Evolutionary conservation across 768 basidiomycete genomes (phyloP).

Genomic region (Suillus sp.): DNA sequence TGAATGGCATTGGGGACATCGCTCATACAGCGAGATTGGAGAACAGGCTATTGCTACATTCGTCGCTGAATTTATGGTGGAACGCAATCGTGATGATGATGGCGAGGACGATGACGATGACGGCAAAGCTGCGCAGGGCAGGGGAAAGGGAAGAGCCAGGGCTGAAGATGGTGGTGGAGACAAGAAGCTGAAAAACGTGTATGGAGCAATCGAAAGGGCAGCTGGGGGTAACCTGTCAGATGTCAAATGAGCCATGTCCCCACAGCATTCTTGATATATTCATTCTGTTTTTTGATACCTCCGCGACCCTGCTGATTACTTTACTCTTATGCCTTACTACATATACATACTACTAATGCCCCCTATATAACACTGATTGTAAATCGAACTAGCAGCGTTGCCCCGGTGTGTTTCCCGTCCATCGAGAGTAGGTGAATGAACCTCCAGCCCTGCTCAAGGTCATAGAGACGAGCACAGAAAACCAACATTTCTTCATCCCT

Average conservation of each 20-base stretch:
- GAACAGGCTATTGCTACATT: constrained; percentile 76
- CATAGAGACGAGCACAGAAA: constrained; percentile 54
- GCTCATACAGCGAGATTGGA: constrained; percentile 81
- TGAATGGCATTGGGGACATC: constrained; percentile 88
- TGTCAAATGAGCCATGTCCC: constrained; percentile 22
- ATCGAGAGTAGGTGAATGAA: constrained; percentile 51
- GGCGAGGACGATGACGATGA: constrained; percentile 37
- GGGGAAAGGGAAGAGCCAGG: constrained; percentile 21
- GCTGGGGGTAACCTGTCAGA: constrained; percentile 60
- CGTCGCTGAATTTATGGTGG: constrained; percentile 79
- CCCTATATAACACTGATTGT: constrained; percentile 8
- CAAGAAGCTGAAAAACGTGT: constrained; percentile 47
- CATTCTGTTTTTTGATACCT: not conserved
- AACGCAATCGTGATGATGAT: constrained; percentile 32
- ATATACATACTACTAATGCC: not conserved
- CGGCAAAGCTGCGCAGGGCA: constrained; percentile 17
- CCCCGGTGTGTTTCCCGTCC: constrained; percentile 45
- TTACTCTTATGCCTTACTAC: constrained; percentile 2
- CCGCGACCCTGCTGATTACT: not conserved
- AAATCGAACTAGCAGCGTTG: constrained; percentile 34
- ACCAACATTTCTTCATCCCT: constrained; percentile 48
- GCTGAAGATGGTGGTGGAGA: constrained; percentile 29
- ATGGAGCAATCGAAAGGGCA: constrained; percentile 60
- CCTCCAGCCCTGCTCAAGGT: constrained; percentile 50
- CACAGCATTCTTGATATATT: not conserved